Percentiles rank a stretch among this genome's conserved stretches.
Evolutionary conservation across 1,139 yeast species (phyloP).

Genomic region (Saccharomyces hybrid): DNA sequence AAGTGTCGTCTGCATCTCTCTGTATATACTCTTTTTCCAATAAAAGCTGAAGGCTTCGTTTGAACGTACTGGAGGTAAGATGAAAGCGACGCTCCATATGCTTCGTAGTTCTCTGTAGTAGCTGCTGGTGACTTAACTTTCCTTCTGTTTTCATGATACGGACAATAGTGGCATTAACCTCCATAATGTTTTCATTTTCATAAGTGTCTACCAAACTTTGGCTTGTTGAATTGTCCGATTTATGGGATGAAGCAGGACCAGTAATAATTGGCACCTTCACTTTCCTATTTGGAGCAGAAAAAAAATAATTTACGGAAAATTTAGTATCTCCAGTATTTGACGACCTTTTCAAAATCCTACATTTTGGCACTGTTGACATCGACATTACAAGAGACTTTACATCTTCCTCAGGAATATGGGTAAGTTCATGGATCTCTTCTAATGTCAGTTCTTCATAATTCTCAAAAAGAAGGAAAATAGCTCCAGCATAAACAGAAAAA

Average conservation of each 20-base stretch:
- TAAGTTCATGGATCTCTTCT: conserved; percentile 53
- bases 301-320: conserved; percentile 62
- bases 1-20: too few species aligned
- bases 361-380: conserved; percentile 75
- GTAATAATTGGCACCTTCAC: conserved; percentile 72
- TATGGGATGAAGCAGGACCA: conserved; percentile 7
- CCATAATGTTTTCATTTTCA: conserved; percentile 46
- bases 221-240: neutral
- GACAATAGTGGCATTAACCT: conserved; percentile 82
- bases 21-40: too few species aligned
- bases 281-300: conserved; percentile 61
- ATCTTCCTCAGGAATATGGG: conserved; percentile 68
- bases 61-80: conserved; percentile 60
- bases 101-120: conserved; percentile 57
- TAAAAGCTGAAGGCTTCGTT: conserved; percentile 55
- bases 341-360: conserved; percentile 58
- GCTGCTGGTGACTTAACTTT: conserved; percentile 51
- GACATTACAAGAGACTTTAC: conserved; percentile 74
- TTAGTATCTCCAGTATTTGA: conserved; percentile 64
- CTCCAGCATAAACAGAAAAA: conserved; percentile 73
- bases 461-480: conserved; percentile 64
- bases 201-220: conserved; percentile 8
- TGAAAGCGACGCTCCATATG: conserved; percentile 60
- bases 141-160: conserved; percentile 77
- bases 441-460: conserved; percentile 47